These are phyloP conservation scores for Senna tora DNA, from an alignment of 306 rosid genomes.

Conservation along the genomic window DNA sequence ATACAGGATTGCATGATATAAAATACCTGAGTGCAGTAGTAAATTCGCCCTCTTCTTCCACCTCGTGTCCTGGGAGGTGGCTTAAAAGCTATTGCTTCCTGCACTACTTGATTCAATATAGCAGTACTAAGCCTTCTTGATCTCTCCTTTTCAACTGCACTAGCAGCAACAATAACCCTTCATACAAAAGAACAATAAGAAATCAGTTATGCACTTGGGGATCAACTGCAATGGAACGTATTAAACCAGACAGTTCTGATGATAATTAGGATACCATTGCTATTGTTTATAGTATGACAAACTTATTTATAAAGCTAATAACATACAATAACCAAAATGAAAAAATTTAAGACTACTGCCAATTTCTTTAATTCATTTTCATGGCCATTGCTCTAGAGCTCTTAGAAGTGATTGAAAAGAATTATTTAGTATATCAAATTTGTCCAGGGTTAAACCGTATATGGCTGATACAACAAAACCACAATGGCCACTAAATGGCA, in stretches of 20 bases:
- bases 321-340: slow-evolving; percentile 17
- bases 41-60: slow-evolving; percentile 90
- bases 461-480: slow-evolving; percentile 26
- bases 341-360: not conserved
- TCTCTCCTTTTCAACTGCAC: slow-evolving; percentile 88
- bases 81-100: slow-evolving; percentile 89
- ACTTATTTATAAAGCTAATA: slow-evolving; percentile 6
- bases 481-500: slow-evolving; percentile 1
- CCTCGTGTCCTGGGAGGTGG: slow-evolving; percentile 93
- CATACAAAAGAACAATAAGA: slow-evolving; percentile 43
- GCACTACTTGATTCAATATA: slow-evolving; percentile 84
- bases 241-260: slow-evolving; percentile 21
- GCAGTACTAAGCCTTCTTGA: slow-evolving; percentile 91
- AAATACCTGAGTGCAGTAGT: slow-evolving; percentile 90
- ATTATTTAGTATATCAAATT: not conserved
- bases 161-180: slow-evolving; percentile 87
- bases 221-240: slow-evolving; percentile 29
- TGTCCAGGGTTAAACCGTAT: slow-evolving; percentile 7
- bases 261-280: slow-evolving; percentile 6
- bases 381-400: slow-evolving; percentile 1
- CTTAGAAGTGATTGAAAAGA: slow-evolving; percentile 7
- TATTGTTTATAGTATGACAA: slow-evolving; percentile 32
- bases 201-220: slow-evolving; percentile 36
- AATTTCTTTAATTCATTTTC: slow-evolving; percentile 31
- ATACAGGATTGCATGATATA: slow-evolving; percentile 26